A percentile compares a stretch with the other conserved stretches of the same genome.
phyloP scores from a whole-genome alignment of 1,139 yeast genomes.

The Suhomyces kunorum region DNA sequence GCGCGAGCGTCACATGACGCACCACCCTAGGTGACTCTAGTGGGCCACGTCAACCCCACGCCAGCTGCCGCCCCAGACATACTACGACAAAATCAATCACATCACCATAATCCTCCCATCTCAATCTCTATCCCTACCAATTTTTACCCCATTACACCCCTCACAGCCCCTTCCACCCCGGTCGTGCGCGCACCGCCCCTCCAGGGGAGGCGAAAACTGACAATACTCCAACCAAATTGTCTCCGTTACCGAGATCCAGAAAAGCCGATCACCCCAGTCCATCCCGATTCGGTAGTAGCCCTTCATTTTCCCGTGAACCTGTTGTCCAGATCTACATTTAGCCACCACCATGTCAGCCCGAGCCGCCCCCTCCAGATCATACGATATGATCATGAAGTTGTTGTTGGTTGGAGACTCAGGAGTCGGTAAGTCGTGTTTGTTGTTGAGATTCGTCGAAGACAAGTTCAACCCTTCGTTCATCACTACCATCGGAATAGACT shows the following conservation, averaged over 20 bases:
- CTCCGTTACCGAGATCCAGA: conserved; percentile 1
- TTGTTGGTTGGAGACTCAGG: conserved; percentile 93
- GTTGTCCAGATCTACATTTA: background rate
- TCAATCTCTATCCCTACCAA: background rate
- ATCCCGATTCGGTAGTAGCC: background rate
- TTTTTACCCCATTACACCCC: background rate
- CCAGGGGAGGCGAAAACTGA: conserved; percentile 5
- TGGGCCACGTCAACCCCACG: background rate
- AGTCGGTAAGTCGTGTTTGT: conserved; percentile 93
- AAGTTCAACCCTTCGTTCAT: conserved; percentile 95
- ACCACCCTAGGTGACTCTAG: too few species aligned
- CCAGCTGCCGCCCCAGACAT: too few species aligned
- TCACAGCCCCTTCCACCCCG: background rate
- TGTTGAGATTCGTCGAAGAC: conserved; percentile 94
- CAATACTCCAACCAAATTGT: conserved; percentile 1
- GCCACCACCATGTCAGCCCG: conserved; percentile 49
- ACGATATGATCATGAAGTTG: conserved; percentile 92
- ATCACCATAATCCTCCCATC: too few species aligned
- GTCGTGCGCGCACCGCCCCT: conserved; percentile 3
- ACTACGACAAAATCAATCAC: too few species aligned
- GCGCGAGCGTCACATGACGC: background rate
- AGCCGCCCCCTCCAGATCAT: conserved; percentile 69
- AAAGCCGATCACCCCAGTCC: background rate
- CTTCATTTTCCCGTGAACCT: background rate
- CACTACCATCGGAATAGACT: conserved; percentile 97